phyloP scores from a whole-genome alignment of 176 grass and related monocot genomes.

The Calamus simplicifolius region DNA sequence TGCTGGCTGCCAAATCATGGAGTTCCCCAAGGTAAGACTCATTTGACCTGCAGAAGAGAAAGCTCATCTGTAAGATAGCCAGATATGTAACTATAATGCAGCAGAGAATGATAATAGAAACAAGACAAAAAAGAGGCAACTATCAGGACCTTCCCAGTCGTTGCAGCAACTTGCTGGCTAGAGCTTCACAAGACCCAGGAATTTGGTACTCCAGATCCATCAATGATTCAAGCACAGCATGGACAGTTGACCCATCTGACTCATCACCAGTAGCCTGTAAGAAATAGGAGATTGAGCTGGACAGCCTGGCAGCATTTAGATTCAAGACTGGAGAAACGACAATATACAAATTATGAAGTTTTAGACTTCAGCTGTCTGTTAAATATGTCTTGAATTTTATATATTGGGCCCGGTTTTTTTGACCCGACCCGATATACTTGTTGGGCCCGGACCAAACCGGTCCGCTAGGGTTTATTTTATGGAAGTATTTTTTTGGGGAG shows the following conservation, averaged over 20 bases:
- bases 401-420: too few relatives aligned
- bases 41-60: constrained; percentile 48
- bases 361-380: too few relatives aligned
- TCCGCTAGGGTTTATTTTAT: too few relatives aligned
- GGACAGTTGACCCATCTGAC: constrained; percentile 39
- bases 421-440: too few relatives aligned
- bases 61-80: background rate
- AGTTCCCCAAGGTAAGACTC: constrained; percentile 60
- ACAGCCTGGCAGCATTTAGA: too few relatives aligned
- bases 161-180: constrained; percentile 57
- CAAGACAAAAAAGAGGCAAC: background rate
- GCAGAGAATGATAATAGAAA: constrained; percentile 7
- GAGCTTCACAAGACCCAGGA: constrained; percentile 74
- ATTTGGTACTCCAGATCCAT: constrained; percentile 75
- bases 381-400: too few relatives aligned
- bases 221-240: constrained; percentile 60
- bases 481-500: too few relatives aligned
- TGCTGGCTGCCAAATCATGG: constrained; percentile 41
- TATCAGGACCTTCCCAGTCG: constrained; percentile 51
- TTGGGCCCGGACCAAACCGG: too few relatives aligned
- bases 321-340: too few relatives aligned
- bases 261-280: constrained; percentile 58
- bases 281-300: background rate
- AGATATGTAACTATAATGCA: background rate
- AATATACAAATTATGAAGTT: too few relatives aligned